These are phyloP conservation scores for Aphanomyces invadans DNA, from an alignment of 352 stramenopile species.

Conservation along the genomic window DNA sequence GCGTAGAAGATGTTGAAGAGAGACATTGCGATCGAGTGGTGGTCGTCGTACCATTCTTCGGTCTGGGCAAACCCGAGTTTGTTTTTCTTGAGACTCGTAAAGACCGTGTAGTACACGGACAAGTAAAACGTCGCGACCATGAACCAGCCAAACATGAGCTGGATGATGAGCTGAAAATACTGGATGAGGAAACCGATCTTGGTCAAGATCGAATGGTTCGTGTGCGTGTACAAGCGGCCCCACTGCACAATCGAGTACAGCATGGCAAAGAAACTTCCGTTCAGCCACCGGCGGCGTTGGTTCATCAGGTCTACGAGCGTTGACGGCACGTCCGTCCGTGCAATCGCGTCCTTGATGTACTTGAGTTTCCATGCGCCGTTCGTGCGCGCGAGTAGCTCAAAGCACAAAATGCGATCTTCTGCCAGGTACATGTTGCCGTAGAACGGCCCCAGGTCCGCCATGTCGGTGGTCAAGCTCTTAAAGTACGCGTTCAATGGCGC, in stretches of 20 bases:
- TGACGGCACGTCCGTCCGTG: conserved; percentile 75
- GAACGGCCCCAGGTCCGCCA: conserved; percentile 74
- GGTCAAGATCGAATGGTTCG: conserved; percentile 54
- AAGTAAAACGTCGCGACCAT: conserved; percentile 77
- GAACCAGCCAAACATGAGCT: conserved; percentile 63
- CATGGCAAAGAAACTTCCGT: conserved; percentile 81
- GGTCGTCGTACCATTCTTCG: conserved; percentile 46
- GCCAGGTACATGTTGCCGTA: conserved; percentile 85
- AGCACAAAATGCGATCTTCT: conserved; percentile 79
- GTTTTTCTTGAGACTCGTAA: conserved; percentile 81
- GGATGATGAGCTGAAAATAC: conserved; percentile 72
- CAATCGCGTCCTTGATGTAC: conserved; percentile 77
- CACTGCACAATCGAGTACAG: conserved; percentile 83
- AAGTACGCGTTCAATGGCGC: conserved; percentile 77
- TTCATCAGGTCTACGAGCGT: conserved; percentile 73
- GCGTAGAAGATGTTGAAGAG: conserved; percentile 75
- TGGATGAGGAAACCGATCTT: conserved; percentile 64
- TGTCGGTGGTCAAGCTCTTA: conserved; percentile 70
- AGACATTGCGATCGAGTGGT: conserved; percentile 51
- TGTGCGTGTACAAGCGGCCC: conserved; percentile 75
- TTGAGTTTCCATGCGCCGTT: conserved; percentile 82
- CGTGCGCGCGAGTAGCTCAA: conserved; percentile 78
- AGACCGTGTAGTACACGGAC: conserved; percentile 78
- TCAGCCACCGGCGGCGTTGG: conserved; percentile 81
- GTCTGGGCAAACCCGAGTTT: conserved; percentile 70